Percentiles rank a stretch among this genome's conserved stretches.
Evolutionary conservation across 2,329 filamentous ascomycete species (phyloP).

Genomic region (Aureobasidium lini): DNA sequence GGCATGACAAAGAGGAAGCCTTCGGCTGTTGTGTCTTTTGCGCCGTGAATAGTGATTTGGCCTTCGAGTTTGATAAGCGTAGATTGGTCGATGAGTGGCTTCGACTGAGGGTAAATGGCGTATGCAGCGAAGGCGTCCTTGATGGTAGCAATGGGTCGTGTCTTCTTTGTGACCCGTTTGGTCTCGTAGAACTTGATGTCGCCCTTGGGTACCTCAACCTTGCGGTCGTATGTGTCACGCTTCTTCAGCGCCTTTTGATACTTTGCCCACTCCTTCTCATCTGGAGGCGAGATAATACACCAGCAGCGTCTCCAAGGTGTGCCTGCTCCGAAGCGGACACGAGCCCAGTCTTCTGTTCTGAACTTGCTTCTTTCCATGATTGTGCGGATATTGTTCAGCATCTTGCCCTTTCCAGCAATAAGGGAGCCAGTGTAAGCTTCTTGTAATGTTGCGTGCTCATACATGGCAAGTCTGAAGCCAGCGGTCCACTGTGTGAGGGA

Average conservation of each 20-base stretch:
- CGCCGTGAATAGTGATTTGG: constrained; percentile 76
- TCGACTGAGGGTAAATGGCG: constrained; percentile 91
- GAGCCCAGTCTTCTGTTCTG: constrained; percentile 83
- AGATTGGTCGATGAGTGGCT: constrained; percentile 87
- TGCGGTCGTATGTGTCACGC: constrained; percentile 73
- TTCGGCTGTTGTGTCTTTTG: constrained; percentile 69
- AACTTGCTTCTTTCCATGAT: constrained; percentile 78
- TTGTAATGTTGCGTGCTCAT: constrained; percentile 84
- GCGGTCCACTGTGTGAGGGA: constrained; percentile 94
- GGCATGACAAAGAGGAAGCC: constrained; percentile 99
- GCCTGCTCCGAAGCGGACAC: constrained; percentile 89
- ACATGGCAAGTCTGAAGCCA: constrained; percentile 87
- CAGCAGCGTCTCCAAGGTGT: constrained; percentile 95
- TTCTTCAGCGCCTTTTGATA: constrained; percentile 76
- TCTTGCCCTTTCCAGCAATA: constrained; percentile 88
- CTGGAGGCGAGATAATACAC: constrained; percentile 87
- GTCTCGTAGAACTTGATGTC: constrained; percentile 93
- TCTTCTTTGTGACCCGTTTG: constrained; percentile 85
- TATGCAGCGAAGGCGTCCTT: constrained; percentile 87
- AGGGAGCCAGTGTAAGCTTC: constrained; percentile 95
- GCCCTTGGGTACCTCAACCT: constrained; percentile 65
- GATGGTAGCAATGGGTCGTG: constrained; percentile 81
- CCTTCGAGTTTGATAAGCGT: constrained; percentile 92
- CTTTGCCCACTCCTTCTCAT: constrained; percentile 86
- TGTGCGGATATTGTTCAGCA: constrained; percentile 77